Conservation (phyloP, 108 stramenopile species). For the Bacterosira constricta region DNA sequence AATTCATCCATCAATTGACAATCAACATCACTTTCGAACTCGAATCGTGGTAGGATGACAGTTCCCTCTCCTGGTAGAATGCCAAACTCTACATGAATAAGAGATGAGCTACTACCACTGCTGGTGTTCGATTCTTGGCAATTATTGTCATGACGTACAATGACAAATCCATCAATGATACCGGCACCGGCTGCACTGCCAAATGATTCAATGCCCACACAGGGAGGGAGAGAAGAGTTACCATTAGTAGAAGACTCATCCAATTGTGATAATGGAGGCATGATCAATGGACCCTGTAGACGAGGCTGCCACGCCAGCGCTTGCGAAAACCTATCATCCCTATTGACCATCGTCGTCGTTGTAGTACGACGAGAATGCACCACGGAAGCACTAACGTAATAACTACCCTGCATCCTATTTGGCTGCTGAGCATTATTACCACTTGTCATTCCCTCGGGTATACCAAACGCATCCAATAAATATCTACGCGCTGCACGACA, state of each 20-base stretch:
- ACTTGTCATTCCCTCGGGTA: neutral
- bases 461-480: constrained; percentile 35
- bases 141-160: constrained; percentile 35
- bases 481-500: constrained; percentile 43
- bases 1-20: constrained; percentile 54
- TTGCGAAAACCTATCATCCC: constrained; percentile 3
- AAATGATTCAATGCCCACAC: constrained; percentile 31
- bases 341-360: no score
- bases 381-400: constrained; percentile 37
- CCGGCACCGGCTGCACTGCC: constrained; percentile 52
- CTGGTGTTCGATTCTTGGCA: no score
- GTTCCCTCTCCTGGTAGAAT: constrained; percentile 54
- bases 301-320: constrained; percentile 41
- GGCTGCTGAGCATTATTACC: neutral
- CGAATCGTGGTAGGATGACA: constrained; percentile 65
- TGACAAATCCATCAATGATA: constrained; percentile 66
- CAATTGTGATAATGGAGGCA: constrained; percentile 5
- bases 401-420: constrained; percentile 12
- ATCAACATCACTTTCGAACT: constrained; percentile 61
- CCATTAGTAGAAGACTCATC: constrained; percentile 18
- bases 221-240: constrained; percentile 9
- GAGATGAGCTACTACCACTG: neutral
- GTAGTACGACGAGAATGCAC: constrained; percentile 12
- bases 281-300: constrained; percentile 36
- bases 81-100: constrained; percentile 57